These are phyloP conservation scores for Ilyonectria sp. DNA, from an alignment of 2,329 filamentous ascomycete genomes.

Conservation along the genomic window DNA sequence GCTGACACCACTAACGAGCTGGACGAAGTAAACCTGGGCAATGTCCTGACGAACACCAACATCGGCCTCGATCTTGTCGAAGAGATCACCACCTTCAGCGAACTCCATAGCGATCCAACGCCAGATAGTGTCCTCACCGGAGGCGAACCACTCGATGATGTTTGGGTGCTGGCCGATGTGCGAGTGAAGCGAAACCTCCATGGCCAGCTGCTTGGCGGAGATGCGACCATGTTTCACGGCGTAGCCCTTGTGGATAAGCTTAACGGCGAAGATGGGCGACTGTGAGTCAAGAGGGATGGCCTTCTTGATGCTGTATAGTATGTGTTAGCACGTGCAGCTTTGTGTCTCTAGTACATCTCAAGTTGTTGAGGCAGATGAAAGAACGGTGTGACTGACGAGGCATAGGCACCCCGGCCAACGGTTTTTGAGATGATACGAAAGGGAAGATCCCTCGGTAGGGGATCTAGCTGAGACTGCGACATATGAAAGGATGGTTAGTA, in stretches of 20 bases:
- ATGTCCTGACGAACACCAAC: constrained; percentile 95
- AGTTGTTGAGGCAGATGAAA: constrained; percentile 10
- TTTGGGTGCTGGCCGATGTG: constrained; percentile 92
- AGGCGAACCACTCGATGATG: constrained; percentile 92
- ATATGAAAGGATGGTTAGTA: constrained; percentile 52
- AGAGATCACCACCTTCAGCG: constrained; percentile 94
- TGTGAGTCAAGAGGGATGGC: constrained; percentile 80
- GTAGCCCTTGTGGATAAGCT: constrained; percentile 98
- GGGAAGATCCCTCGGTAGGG: constrained; percentile 86
- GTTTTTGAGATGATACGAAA: constrained; percentile 97
- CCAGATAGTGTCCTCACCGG: constrained; percentile 89
- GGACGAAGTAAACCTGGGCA: constrained; percentile 95
- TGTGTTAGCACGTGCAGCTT: constrained; percentile 6
- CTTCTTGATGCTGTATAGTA: constrained; percentile 83
- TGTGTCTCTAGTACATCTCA: background rate
- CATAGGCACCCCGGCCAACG: constrained; percentile 96
- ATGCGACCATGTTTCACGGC: constrained; percentile 91
- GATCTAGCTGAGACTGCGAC: constrained; percentile 88
- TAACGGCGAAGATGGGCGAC: constrained; percentile 92
- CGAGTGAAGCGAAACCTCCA: constrained; percentile 92
- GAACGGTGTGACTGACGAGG: constrained; percentile 76
- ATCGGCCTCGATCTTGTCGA: constrained; percentile 99
- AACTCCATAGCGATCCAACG: constrained; percentile 99
- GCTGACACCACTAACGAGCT: constrained; percentile 89
- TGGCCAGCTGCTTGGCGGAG: constrained; percentile 88